Evolutionary conservation across 257 asterid genomes (phyloP).

Genomic region (Buddleja alternifolia): DNA sequence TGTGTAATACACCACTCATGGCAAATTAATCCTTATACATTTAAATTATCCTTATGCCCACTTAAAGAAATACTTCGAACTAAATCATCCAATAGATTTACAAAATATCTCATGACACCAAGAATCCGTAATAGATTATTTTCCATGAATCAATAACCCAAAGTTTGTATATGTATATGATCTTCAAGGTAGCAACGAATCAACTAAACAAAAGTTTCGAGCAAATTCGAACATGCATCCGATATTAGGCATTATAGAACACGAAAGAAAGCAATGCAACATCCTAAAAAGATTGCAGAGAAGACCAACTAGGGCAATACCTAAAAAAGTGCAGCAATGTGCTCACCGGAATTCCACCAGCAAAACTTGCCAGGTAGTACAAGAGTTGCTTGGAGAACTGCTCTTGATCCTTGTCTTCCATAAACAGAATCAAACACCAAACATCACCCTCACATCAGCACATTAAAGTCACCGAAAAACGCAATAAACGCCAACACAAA

Average conservation of each 20-base stretch:
- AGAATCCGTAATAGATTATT: background rate
- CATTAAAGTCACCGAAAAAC: constrained; percentile 3
- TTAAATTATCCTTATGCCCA: background rate
- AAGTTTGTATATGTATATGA: background rate
- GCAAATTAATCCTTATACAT: too few species aligned
- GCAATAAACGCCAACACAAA: background rate
- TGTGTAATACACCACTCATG: too few species aligned
- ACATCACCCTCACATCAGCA: constrained; percentile 23
- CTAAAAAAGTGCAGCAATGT: constrained; percentile 68
- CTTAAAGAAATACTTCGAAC: too few species aligned
- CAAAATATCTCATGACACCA: background rate
- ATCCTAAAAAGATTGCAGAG: constrained; percentile 4
- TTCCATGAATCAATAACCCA: background rate
- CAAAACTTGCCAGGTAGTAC: constrained; percentile 79
- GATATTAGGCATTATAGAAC: constrained; percentile 18
- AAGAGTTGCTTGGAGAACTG: constrained; percentile 76
- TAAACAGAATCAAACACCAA: constrained; percentile 23
- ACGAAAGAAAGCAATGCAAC: constrained; percentile 4
- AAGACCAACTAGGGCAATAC: constrained; percentile 43
- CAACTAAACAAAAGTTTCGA: constrained; percentile 4
- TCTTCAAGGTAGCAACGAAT: constrained; percentile 13
- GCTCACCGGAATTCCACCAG: constrained; percentile 98
- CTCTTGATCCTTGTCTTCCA: constrained; percentile 84
- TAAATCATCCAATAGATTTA: background rate
- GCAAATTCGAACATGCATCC: background rate